Conservation (phyloP, 345 rosid genomes). For the Moricandia arvensis region DNA sequence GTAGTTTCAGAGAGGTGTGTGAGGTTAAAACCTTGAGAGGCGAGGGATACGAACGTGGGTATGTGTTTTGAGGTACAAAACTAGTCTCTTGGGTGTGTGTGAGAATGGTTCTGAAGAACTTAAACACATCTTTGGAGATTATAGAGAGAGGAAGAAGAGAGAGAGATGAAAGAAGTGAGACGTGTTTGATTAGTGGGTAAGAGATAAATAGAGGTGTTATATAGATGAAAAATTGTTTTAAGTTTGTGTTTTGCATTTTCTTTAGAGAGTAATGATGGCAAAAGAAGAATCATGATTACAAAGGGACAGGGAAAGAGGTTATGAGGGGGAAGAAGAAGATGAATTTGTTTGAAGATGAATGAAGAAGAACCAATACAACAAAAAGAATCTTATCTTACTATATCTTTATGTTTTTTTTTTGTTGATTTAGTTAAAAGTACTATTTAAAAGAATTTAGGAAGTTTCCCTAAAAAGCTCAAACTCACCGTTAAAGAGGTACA, state of each 20-base stretch:
- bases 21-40: slow-evolving; percentile 19
- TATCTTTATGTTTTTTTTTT: background rate
- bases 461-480: slow-evolving; percentile 33
- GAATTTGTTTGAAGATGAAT: slow-evolving; percentile 27
- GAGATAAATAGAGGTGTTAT: slow-evolving; percentile 14
- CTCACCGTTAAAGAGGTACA: slow-evolving; percentile 24
- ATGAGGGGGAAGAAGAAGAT: slow-evolving; percentile 41
- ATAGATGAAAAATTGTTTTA: slow-evolving; percentile 32
- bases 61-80: slow-evolving; percentile 20
- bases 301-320: slow-evolving; percentile 45
- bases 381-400: slow-evolving; percentile 1
- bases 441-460: slow-evolving; percentile 24
- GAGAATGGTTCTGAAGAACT: slow-evolving; percentile 37
- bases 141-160: background rate
- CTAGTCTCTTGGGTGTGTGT: slow-evolving; percentile 28
- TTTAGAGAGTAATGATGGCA: slow-evolving; percentile 49
- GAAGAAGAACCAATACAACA: slow-evolving; percentile 2
- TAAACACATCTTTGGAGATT: slow-evolving; percentile 32
- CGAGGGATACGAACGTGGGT: slow-evolving; percentile 5
- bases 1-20: background rate
- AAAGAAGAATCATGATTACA: slow-evolving; percentile 64
- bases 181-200: slow-evolving; percentile 9
- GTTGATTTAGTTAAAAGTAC: slow-evolving; percentile 29
- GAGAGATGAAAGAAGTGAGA: slow-evolving; percentile 8
- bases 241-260: slow-evolving; percentile 16